Base-by-base conservation (phyloP, 2,329 filamentous ascomycete species). In the Didymosphaeria variabile region DNA sequence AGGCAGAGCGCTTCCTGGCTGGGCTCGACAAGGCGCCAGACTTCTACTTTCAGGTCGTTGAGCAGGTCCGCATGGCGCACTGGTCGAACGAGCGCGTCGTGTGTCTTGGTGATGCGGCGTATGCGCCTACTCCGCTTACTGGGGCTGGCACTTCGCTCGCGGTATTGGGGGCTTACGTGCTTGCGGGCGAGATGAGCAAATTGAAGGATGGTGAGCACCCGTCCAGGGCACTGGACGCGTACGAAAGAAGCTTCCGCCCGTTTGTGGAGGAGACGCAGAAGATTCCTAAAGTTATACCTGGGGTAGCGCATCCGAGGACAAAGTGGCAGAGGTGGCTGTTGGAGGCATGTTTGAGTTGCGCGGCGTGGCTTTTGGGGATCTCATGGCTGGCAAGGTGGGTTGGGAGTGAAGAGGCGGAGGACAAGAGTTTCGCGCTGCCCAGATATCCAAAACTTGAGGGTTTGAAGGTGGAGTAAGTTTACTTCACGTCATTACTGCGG, bases 21-120 rank as follows among this genome's bases (percentile, higher is more conserved):
- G 78, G 70, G 0, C 73, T 88, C 70, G 65, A 76, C 3, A 49
- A 63, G 38, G 61, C 76, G 5, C 68, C 79, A 0, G 80, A 85
- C 63, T 85, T 86, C 62, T 86, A 86, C 73, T 77, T 76, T 54
- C 69, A 80, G 15, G 72, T 78, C 4, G 69, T 84, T 47, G 79
- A 76, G 0, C 77, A 82, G 34, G 80, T 88, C 32, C 80, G 80
- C 45, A 60, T 83, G 56, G 68, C 79, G 0, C 65, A 63, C 5
- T 86, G 81, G 83, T 81, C 73, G 3, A 74, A 74, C 0, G 82
- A 83, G 0, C 81, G 85, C 0, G 79, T 87, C 2, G 81, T 79
- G 1, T 74, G 87, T 0, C 55, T 88, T 0, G 87, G 86, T 0
- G 86, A 90, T 63, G 84, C 87, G 1, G 85, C 75, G 0, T 84